A percentile compares a stretch with the other conserved stretches of the same genome.
These are phyloP conservation scores for Macroventuria anomochaeta DNA, from an alignment of 2,329 filamentous ascomycete species.

Conservation along the genomic window DNA sequence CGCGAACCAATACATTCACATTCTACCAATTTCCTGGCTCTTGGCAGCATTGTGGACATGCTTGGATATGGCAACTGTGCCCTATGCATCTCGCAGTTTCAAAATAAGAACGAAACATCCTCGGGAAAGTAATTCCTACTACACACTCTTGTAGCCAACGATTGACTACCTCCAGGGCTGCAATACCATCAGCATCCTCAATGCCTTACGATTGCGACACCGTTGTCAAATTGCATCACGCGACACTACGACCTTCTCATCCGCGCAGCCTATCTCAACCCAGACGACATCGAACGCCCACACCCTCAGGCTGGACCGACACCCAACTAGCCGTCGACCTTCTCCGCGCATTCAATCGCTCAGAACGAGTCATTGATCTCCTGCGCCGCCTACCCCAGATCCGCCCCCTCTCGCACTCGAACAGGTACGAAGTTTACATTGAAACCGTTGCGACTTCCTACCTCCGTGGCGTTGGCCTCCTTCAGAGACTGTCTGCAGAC, in stretches of 20 bases:
- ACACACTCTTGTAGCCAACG: neutral
- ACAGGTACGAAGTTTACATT: neutral
- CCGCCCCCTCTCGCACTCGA: neutral
- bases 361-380: neutral
- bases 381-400: neutral
- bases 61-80: neutral
- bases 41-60: neutral
- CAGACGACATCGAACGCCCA: neutral
- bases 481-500: neutral
- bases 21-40: conserved; percentile 3
- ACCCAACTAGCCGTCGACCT: neutral
- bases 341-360: neutral
- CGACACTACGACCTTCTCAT: neutral
- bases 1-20: conserved; percentile 26
- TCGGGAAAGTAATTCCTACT: no score
- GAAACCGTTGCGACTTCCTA: neutral
- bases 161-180: neutral
- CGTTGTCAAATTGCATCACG: no score
- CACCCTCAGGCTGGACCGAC: neutral
- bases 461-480: neutral
- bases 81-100: no score
- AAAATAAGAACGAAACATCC: no score
- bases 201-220: no score
- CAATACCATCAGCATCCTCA: neutral
- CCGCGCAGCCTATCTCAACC: neutral